Conservation (phyloP, 768 basidiomycete species). For the Cystofilobasidium macerans region DNA sequence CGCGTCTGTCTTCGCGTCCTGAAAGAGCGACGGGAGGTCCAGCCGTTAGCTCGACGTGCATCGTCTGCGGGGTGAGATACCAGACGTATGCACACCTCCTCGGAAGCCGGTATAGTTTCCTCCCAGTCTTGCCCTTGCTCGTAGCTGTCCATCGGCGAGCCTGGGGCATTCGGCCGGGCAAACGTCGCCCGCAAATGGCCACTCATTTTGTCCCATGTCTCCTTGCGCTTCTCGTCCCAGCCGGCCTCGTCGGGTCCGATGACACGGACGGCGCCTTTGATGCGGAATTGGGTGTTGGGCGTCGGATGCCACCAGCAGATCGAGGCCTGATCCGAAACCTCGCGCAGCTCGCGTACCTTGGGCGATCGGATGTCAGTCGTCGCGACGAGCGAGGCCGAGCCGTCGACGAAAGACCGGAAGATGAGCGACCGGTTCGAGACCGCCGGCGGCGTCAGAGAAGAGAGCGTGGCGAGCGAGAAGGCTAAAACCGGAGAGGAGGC, state of each 20-base stretch:
- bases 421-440: not conserved
- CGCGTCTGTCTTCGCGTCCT: constrained; percentile 9
- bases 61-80: too few relatives aligned
- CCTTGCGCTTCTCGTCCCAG: constrained; percentile 7
- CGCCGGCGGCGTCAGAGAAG: constrained; percentile 4
- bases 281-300: constrained; percentile 19
- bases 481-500: not conserved
- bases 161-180: constrained; percentile 10
- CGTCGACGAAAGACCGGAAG: not conserved
- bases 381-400: constrained; percentile 11
- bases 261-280: constrained; percentile 7
- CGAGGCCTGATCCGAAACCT: not conserved
- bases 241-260: not conserved
- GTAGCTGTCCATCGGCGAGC: constrained; percentile 9
- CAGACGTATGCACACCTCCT: not conserved
- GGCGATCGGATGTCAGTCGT: constrained; percentile 19
- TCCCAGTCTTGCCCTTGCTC: constrained; percentile 18
- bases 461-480: constrained; percentile 13
- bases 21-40: not conserved
- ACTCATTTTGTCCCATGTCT: constrained; percentile 14
- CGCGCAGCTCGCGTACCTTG: constrained; percentile 13
- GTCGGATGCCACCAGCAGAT: constrained; percentile 24
- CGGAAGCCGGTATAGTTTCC: constrained; percentile 1
- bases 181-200: constrained; percentile 15
- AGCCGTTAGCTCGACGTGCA: not conserved